Conservation (phyloP, 495 filamentous ascomycete species). For the Penicillium psychrofluorescens region DNA sequence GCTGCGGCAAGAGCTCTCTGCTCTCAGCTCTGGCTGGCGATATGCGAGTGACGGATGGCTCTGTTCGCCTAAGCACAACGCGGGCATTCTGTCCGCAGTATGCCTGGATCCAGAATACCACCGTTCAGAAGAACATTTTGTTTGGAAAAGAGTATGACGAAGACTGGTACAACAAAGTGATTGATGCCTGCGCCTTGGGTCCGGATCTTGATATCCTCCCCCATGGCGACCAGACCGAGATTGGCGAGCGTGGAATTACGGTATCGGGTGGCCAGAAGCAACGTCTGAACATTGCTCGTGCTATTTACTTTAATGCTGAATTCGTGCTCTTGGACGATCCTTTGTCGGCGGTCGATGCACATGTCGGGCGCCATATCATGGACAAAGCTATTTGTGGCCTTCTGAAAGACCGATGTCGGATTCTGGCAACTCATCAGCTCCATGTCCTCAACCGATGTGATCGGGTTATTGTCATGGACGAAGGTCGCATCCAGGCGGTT, state of each 20-base stretch:
- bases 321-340: slow-evolving; percentile 82
- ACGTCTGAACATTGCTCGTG: slow-evolving; percentile 69
- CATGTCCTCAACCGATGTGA: slow-evolving; percentile 88
- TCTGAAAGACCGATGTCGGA: slow-evolving; percentile 78
- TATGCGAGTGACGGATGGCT: slow-evolving; percentile 76
- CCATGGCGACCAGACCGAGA: slow-evolving; percentile 48
- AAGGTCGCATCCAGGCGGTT: slow-evolving; percentile 71
- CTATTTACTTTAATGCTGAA: slow-evolving; percentile 79
- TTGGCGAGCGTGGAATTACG: slow-evolving; percentile 58
- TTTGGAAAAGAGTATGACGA: slow-evolving; percentile 65
- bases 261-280: slow-evolving; percentile 64
- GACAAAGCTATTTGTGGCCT: slow-evolving; percentile 90
- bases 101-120: slow-evolving; percentile 94
- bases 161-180: slow-evolving; percentile 48
- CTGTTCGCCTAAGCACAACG: slow-evolving; percentile 65
- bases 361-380: slow-evolving; percentile 91
- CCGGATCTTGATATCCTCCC: slow-evolving; percentile 51
- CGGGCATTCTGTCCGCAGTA: slow-evolving; percentile 92
- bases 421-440: slow-evolving; percentile 90
- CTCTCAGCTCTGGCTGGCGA: slow-evolving; percentile 88
- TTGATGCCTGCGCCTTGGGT: slow-evolving; percentile 50
- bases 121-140: slow-evolving; percentile 79
- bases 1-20: slow-evolving; percentile 86
- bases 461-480: slow-evolving; percentile 84
- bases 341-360: slow-evolving; percentile 75